Base-by-base conservation (phyloP, 1,139 yeast species). In the Geotrichum cucujoidarum region DNA sequence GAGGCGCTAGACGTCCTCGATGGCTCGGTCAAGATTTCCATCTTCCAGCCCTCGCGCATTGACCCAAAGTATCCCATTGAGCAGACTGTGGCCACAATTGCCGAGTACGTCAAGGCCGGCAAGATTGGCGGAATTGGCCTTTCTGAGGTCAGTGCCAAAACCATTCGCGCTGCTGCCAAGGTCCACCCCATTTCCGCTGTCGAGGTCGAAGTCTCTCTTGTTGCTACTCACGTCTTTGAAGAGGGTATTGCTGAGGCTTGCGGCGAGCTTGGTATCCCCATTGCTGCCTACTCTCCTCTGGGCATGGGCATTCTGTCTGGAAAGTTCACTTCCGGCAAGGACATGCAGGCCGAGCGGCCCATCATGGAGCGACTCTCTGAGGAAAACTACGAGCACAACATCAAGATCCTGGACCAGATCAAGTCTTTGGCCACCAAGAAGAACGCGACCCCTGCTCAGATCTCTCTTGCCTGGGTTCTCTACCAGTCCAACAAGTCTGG, bases 301-400 rank as follows among this genome's bases (percentile, higher is more conserved):
- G 81, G 88, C n/a, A 73, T 85, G 59, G 95, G 96, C 0, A 66
- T 80, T 50, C 73, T 88, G 52, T 81, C 94, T 6, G 94, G 92
- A 49, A 55, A 69, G 16, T 74, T 78, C 50, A 75, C 68, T 39
- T 75, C 73, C 47, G 61, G 80, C 40, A 75, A 78, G 20, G 70
- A 71, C 42, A 80, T 76, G 4, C 27, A 13, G 45, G 94, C 83
- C 60, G 51, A 77, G 49, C 73, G 88, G 56, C 59, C 56, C n/a
- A 53, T 55, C 41, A 60, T 79, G 36, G 90, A 79, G 47, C 75
- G 83, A 56, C 85, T 84, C 67, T 62, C 65, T 29, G 78, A 73
- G 34, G 90, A 83, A 45, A 73, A 72, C 59, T 69, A 78, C 50
- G 61, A 67, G 4, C 69, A 75, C 53, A 89, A 89, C 64, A 58